Evolutionary conservation across 495 filamentous ascomycete species (phyloP), one percentile per base, ranked within the genome.

Genomic region (Daldinia decipiens): DNA sequence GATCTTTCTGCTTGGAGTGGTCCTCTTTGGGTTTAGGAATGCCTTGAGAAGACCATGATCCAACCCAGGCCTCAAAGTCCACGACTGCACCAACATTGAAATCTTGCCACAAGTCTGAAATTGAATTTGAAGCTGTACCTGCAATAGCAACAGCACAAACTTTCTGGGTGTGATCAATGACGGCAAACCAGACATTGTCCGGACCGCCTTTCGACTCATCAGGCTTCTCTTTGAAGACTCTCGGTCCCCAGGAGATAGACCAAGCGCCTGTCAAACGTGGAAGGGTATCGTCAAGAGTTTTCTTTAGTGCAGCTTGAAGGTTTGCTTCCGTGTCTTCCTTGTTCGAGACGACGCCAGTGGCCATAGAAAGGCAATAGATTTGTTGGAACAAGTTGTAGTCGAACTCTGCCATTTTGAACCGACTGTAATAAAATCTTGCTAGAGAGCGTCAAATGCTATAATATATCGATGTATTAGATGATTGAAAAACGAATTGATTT

Each of bases 321-420:
- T 17, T 53, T 15, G 17, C 3, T 31, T 53, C 50, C 5, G 50
- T 24, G 24, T 5, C 24, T 15, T 53, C 8, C 17, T 29, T 17
- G 5, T 15, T 3, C 5, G 50, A 53, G 24, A 29, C 50, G 24
- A 53, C 1, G 26, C 4, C 4, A 3, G 50, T 5, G 21, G 21
- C 50, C 21, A 53, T n/a, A 6, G 50, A 53, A 9, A 53, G 50
- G 50, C 50, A 53, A 24, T 53, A 53, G 12, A 24, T 53, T 29
- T 53, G 50, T 29, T 53, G 50, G 24, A 53, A 29, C 5, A 53
- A 1, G 13, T 53, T 31, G 13, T 53, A 53, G 26, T 53, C 26
- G 17, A 11, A 12, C 24, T n/a, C n/a, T 0, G 40, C n/a, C 40
- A 47, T 47, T 4, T 36, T 36, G 34, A 12, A 12, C 13, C 17